These are phyloP conservation scores for Asclepias syriaca DNA, from an alignment of 257 asterid species.

Conservation along the genomic window DNA sequence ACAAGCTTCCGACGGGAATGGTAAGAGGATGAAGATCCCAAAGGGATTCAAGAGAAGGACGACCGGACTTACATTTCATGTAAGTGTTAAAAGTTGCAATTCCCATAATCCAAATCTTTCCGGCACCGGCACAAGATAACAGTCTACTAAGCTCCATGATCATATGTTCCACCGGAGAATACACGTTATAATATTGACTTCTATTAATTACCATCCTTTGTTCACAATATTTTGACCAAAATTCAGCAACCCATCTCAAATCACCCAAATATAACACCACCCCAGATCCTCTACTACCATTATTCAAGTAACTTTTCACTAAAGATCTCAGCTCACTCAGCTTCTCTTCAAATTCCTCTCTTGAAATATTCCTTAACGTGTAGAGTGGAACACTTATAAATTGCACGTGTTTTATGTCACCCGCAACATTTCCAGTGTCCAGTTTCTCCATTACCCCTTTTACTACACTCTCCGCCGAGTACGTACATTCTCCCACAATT, in stretches of 20 bases:
- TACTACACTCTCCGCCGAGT: slow-evolving; percentile 47
- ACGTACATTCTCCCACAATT: slow-evolving; percentile 43
- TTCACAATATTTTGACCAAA: slow-evolving; percentile 65
- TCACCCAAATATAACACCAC: slow-evolving; percentile 83
- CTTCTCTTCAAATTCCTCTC: slow-evolving; percentile 66
- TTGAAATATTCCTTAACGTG: slow-evolving; percentile 44
- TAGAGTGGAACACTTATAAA: slow-evolving; percentile 79
- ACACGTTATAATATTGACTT: slow-evolving; percentile 6
- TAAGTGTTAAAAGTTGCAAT: slow-evolving; percentile 59
- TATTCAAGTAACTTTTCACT: slow-evolving; percentile 28
- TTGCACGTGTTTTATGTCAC: slow-evolving; percentile 55
- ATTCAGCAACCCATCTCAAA: slow-evolving; percentile 75
- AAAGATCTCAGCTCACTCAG: slow-evolving; percentile 66
- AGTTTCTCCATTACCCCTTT: slow-evolving; percentile 62
- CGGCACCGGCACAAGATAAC: slow-evolving; percentile 28
- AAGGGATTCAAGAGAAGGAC: slow-evolving; percentile 71
- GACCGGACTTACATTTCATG: slow-evolving; percentile 59
- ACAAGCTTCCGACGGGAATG: slow-evolving; percentile 45
- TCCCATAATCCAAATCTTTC: slow-evolving; percentile 69
- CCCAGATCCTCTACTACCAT: slow-evolving; percentile 22
- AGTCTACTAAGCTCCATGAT: slow-evolving; percentile 83
- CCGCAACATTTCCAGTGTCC: slow-evolving; percentile 48
- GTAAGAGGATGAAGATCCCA: slow-evolving; percentile 78
- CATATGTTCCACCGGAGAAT: slow-evolving; percentile 77
- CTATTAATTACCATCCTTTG: slow-evolving; percentile 20